Evolutionary conservation across 192 early-diverging fungal species (phyloP).

Genomic region (Umbelopsis sp.): DNA sequence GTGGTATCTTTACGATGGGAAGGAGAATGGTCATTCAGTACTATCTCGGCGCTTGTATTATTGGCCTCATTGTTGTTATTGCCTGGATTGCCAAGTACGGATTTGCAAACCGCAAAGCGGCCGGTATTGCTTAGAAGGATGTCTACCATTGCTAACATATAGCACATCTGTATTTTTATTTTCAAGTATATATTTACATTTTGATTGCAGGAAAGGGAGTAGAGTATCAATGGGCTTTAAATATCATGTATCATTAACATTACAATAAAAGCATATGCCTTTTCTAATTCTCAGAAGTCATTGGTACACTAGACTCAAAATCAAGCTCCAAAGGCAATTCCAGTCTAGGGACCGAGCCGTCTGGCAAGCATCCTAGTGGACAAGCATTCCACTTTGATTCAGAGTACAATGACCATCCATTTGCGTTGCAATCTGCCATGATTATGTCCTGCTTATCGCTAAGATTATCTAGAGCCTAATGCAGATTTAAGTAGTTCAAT

Average conservation of each 20-base stretch:
- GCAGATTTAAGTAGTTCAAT: background rate
- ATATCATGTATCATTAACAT: background rate
- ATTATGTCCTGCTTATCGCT: background rate
- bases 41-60: slow-evolving; percentile 36
- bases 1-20: slow-evolving; percentile 38
- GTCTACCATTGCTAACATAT: background rate
- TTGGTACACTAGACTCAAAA: background rate
- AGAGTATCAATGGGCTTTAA: background rate
- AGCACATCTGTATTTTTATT: background rate
- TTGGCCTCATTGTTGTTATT: slow-evolving; percentile 38
- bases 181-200: background rate
- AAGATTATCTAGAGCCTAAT: background rate
- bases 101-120: slow-evolving; percentile 33
- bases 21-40: slow-evolving; percentile 44
- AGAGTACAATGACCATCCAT: slow-evolving; percentile 33
- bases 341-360: slow-evolving; percentile 39
- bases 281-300: background rate
- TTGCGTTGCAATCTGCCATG: background rate
- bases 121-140: slow-evolving; percentile 21
- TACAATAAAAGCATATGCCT: background rate
- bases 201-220: background rate
- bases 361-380: slow-evolving; percentile 43
- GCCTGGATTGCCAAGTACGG: slow-evolving; percentile 42
- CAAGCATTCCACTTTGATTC: slow-evolving; percentile 33
- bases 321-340: slow-evolving; percentile 33